These are phyloP conservation scores for Arabis hirsuta DNA, from an alignment of 345 rosid genomes.

Conservation along the genomic window DNA sequence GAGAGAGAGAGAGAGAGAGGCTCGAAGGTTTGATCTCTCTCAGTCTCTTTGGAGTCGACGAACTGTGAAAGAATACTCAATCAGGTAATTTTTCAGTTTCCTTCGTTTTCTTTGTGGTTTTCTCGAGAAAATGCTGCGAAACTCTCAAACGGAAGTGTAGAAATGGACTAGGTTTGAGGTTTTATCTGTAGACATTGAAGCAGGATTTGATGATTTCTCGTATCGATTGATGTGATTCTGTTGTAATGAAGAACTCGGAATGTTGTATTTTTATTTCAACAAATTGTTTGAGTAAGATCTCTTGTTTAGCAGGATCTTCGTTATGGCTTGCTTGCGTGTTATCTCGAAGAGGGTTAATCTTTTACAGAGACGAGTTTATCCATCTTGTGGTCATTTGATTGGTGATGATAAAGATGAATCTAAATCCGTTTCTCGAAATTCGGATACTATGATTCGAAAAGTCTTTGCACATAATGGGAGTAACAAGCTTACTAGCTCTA, in stretches of 20 bases:
- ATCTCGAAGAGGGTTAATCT: slow-evolving; percentile 40
- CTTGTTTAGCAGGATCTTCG: slow-evolving; percentile 18
- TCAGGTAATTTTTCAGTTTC: slow-evolving; percentile 16
- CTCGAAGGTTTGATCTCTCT: slow-evolving; percentile 9
- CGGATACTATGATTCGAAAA: slow-evolving; percentile 20
- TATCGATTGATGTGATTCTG: slow-evolving; percentile 11
- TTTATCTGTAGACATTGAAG: slow-evolving; percentile 4
- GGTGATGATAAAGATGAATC: slow-evolving; percentile 34
- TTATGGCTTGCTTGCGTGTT: slow-evolving; percentile 50
- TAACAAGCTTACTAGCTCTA: slow-evolving; percentile 31
- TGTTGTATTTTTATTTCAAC: neutral
- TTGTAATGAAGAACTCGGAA: neutral
- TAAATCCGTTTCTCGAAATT: neutral
- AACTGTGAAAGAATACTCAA: neutral
- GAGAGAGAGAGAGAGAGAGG: slow-evolving; percentile 16
- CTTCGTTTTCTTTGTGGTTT: neutral
- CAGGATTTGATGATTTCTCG: slow-evolving; percentile 3
- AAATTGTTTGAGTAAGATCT: neutral
- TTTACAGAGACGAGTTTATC: slow-evolving; percentile 45
- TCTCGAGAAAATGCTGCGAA: slow-evolving; percentile 25
- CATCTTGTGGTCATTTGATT: slow-evolving; percentile 43
- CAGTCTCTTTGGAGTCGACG: slow-evolving; percentile 22
- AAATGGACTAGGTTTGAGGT: neutral
- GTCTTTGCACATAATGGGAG: slow-evolving; percentile 7
- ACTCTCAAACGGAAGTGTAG: slow-evolving; percentile 1